phyloP scores from a whole-genome alignment of 2,329 filamentous ascomycete genomes.

The Aspergillus quadricinctus region DNA sequence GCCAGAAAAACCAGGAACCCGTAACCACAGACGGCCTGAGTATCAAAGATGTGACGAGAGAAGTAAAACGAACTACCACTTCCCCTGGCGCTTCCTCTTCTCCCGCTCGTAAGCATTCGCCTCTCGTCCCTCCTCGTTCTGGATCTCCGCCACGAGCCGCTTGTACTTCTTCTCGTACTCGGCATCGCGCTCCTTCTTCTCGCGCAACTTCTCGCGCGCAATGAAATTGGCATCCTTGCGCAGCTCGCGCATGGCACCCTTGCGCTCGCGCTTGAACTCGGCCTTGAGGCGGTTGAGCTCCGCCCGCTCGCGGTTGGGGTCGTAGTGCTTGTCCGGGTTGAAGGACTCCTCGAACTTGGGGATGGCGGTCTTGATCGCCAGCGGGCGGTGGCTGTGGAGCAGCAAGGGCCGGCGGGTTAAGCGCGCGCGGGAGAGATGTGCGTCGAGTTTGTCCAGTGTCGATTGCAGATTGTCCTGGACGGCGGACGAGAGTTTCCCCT shows the following conservation, averaged over 20 bases:
- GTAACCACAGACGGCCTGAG: not conserved
- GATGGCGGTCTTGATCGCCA: conserved; percentile 80
- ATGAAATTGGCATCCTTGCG: conserved; percentile 94
- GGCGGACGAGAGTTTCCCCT: conserved; percentile 46
- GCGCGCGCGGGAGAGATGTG: conserved; percentile 54
- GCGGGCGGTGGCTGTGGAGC: conserved; percentile 81
- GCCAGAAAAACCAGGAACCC: not conserved
- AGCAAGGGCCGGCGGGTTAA: conserved; percentile 72
- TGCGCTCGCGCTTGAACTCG: conserved; percentile 92
- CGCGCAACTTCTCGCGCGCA: conserved; percentile 77
- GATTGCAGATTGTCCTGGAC: conserved; percentile 27
- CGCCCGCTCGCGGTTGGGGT: conserved; percentile 84
- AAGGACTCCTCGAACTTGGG: conserved; percentile 96
- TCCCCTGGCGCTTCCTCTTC: conserved; percentile 68
- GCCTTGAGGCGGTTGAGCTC: conserved; percentile 78
- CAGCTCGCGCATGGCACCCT: conserved; percentile 89
- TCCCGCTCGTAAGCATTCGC: conserved; percentile 86
- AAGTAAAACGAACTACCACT: conserved; percentile 36
- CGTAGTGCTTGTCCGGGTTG: conserved; percentile 95
- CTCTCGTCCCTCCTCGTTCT: conserved; percentile 84
- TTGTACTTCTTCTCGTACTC: conserved; percentile 97
- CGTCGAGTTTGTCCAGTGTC: conserved; percentile 33
- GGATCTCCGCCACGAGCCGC: conserved; percentile 87
- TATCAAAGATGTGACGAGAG: not conserved
- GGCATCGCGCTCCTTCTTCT: conserved; percentile 90